phyloP scores from a whole-genome alignment of 2,329 filamentous ascomycete genomes.

The Penicillium brasilianum region DNA sequence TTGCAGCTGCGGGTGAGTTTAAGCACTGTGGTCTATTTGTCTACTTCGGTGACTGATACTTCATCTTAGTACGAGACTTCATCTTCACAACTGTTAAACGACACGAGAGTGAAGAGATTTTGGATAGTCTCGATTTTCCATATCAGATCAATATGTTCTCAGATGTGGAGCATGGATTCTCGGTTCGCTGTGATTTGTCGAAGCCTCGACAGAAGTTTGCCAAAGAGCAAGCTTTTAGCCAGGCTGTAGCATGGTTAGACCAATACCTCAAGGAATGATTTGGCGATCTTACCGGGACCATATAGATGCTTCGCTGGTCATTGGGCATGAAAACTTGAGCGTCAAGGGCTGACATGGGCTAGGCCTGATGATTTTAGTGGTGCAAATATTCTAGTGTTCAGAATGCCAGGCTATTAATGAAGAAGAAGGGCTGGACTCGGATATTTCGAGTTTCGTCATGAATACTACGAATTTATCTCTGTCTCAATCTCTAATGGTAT shows the following conservation, averaged over 20 bases:
- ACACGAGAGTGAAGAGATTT: constrained; percentile 64
- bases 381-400: too few relatives aligned
- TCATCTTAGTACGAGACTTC: constrained; percentile 14
- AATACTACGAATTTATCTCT: too few relatives aligned
- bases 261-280: constrained; percentile 13
- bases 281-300: neutral
- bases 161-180: constrained; percentile 72
- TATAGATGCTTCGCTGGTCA: too few relatives aligned
- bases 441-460: too few relatives aligned
- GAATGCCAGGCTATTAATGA: too few relatives aligned
- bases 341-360: too few relatives aligned
- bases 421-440: too few relatives aligned
- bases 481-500: too few relatives aligned
- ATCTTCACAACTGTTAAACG: constrained; percentile 65
- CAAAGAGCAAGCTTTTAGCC: constrained; percentile 76
- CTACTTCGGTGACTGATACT: neutral
- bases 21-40: too few relatives aligned
- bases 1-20: constrained; percentile 25
- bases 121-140: constrained; percentile 56
- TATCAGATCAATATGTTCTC: constrained; percentile 78
- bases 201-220: constrained; percentile 65
- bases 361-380: too few relatives aligned
- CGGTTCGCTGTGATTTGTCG: constrained; percentile 67
- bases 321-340: too few relatives aligned
- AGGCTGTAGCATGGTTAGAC: constrained; percentile 71